Percentiles rank a stretch among this genome's conserved stretches.
Evolutionary conservation across 83 land plant genomes (phyloP).

Genomic region (Isoetes engelmannii): DNA sequence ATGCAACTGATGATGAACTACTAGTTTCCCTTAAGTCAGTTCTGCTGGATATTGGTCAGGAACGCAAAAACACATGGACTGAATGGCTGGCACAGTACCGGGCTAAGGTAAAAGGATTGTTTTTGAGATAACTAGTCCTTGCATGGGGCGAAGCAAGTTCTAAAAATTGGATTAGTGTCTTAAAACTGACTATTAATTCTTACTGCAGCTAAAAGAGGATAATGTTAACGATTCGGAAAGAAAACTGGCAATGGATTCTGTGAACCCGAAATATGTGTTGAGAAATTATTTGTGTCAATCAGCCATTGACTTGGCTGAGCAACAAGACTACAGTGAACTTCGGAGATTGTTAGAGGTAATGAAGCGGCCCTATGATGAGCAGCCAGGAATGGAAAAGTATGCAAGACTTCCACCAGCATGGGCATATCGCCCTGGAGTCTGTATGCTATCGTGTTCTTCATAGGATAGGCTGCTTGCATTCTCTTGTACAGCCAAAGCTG

Average conservation of each 20-base stretch:
- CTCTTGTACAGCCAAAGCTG: too few species aligned
- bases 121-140: too few species aligned
- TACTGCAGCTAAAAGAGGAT: constrained; percentile 25
- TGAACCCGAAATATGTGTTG: constrained; percentile 82
- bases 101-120: constrained; percentile 80
- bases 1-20: constrained; percentile 54
- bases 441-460: constrained; percentile 99
- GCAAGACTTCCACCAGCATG: constrained; percentile 96
- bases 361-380: constrained; percentile 89
- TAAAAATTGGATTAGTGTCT: too few species aligned
- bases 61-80: constrained; percentile 81
- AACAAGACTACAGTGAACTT: constrained; percentile 76
- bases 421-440: constrained; percentile 98
- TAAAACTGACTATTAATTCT: too few species aligned
- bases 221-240: constrained; percentile 55
- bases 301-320: constrained; percentile 91
- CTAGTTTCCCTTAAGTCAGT: constrained; percentile 69
- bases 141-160: too few species aligned
- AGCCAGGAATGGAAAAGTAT: constrained; percentile 88
- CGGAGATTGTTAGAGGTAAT: constrained; percentile 61
- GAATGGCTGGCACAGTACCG: constrained; percentile 67
- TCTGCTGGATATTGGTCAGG: constrained; percentile 76
- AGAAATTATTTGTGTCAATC: constrained; percentile 88
- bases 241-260: constrained; percentile 65
- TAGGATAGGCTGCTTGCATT: constrained; percentile 15